Evolutionary conservation across 164 flowering plant genomes (phyloP), one percentile per base, ranked within the genome.

Genomic region (Dillenia turbinata): DNA sequence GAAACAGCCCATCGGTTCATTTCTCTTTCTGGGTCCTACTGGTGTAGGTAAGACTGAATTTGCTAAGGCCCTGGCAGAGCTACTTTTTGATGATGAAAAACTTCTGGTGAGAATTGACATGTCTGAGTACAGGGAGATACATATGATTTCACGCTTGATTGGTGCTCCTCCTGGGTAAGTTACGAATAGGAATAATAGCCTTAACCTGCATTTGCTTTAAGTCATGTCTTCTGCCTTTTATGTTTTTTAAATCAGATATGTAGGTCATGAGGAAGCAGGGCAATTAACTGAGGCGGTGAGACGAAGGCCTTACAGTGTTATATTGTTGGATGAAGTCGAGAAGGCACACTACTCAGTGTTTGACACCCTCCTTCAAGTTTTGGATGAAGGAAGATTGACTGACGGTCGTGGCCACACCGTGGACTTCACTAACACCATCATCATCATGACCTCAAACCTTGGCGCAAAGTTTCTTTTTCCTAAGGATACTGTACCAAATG

Each of bases 1-100:
- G 0, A 92, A 89, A 43, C 98, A 89, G 61, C 98, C 95, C 2
- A 89, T 86, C 14, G 98, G 92, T 0, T 87, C 96, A 22, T 89
- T 89, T 77, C 79, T 92, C 10, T 83, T 83, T 76, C 49, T 92
- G 73, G 98, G 98, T 59, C 98, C 96, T 1, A 92, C 98, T 10
- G 98, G 98, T 64, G 98, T 92, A 54, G 48, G 83, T 83, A 16
- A 77, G 86, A 44, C 65, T 15, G 48, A 62, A 45, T 57, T 62
- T 62, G 65, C 65, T 11, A 62, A 62, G 44, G 65, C 65, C 11
- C 57, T 62, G 2, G 48, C 57, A 3, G 56, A 51, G 44, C 57
- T 51, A 51, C 24, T 62, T 10, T 62, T 62, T 44, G 57, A 62
- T 44, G 60, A 54, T 48, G 67, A 55, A 4, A 64, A 64, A 14